phyloP scores from a whole-genome alignment of 139 green algal genomes.

The Chlamydomonas schloesseri region DNA sequence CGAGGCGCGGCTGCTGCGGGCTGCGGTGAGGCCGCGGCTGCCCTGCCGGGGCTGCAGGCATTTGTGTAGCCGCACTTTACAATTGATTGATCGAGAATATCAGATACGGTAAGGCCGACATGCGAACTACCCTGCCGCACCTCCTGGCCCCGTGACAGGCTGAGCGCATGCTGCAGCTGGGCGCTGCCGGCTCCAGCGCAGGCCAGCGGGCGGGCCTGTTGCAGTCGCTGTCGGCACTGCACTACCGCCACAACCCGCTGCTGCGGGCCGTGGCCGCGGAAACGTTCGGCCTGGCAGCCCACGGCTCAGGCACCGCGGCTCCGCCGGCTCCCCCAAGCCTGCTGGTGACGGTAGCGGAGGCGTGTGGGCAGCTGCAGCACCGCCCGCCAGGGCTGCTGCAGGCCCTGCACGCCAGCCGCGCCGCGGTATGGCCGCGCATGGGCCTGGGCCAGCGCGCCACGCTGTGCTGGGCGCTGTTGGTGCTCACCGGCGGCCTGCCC shows the following conservation, averaged over 20 bases:
- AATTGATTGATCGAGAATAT: too few species aligned
- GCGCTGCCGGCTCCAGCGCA: not conserved
- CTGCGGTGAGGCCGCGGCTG: not conserved
- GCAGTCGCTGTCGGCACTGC: not conserved
- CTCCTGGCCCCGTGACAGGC: not conserved
- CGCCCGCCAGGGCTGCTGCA: conserved; percentile 20
- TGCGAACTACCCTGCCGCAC: too few species aligned
- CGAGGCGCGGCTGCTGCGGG: conserved; percentile 17
- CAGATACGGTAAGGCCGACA: too few species aligned
- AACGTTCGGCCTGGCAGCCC: not conserved
- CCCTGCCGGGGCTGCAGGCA: too few species aligned
- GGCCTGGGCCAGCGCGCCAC: conserved; percentile 1
- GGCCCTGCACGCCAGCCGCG: not conserved
- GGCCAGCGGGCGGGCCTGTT: conserved; percentile 33
- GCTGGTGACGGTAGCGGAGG: not conserved
- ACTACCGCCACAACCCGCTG: conserved; percentile 13
- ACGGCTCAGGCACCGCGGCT: not conserved
- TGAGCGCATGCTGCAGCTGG: conserved; percentile 1
- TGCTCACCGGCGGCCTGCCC: not conserved
- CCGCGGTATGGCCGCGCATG: not conserved
- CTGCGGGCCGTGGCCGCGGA: conserved; percentile 1
- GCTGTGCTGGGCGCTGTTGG: conserved; percentile 17
- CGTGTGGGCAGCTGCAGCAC: conserved; percentile 25
- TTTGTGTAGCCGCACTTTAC: too few species aligned
- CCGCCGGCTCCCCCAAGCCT: not conserved